Base-by-base conservation (phyloP, 163 green algal species). In the Prototheca wickerhamii region DNA sequence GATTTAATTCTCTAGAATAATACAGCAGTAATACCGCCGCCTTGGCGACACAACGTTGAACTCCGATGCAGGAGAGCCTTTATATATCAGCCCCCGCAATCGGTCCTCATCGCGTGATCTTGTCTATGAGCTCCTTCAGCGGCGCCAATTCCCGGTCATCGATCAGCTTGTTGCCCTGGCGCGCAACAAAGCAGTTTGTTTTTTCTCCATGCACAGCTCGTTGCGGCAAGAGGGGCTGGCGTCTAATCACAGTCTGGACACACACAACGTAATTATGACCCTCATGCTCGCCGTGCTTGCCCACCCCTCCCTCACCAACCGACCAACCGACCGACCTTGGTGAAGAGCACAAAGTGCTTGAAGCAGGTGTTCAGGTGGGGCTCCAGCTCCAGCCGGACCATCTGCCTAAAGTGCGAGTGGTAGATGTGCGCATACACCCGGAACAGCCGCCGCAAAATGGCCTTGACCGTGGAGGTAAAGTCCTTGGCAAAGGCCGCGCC, bases 321-420 rank as follows among this genome's bases (percentile, higher is more conserved):
- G 52, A 33, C 4, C 58, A 29, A 10, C 34, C 33, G 6, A 32
- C n/a, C 2, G 18, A 60, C 89, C 76, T 82, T 69, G 0, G 82
- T 87, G 68, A 98, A 99, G 65, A 91, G 87, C 64, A 99, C 94
- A 79, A 99, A 99, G 82, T 99, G 93, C 73, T 97, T 97, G 85
- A 99, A 99, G 81, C 89, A 97, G 25, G 93, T 99, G 83, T 98
- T 98, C n/a, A 99, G 78, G 77, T 99, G 93, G 4, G 92, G 87
- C 70, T 98, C 90, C 69, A 95, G 89, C 33, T 83, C 85, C 21
- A 98, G 80, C 18, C 63, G 67, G 64, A 82, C 83, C 3, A 91
- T 69, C 40, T 79, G 70, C 53, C 65, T 74, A 78, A 99, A 99
- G 78, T 99, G 93, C 17, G 84, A 94, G 78, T 98, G 94, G 73